A percentile compares a stretch with the other conserved stretches of the same genome.
Evolutionary conservation across 176 grass and related monocot genomes (phyloP).

Genomic region (Oryza longistaminata): DNA sequence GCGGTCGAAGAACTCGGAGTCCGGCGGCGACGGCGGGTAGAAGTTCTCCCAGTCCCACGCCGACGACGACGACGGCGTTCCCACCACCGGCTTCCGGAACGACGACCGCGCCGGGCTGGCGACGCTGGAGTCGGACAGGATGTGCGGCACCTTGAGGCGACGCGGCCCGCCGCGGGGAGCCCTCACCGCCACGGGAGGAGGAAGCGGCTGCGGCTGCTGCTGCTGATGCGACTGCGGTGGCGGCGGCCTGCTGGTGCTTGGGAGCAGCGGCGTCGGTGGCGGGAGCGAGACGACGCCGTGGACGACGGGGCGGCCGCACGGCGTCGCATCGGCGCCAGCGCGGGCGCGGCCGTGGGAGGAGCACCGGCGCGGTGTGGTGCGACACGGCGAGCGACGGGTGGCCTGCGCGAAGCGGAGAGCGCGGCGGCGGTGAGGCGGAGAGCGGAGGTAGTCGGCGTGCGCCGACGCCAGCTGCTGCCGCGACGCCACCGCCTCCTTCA

Average conservation of each 20-base stretch:
- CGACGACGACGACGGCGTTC: conserved; percentile 89
- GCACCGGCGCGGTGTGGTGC: conserved; percentile 71
- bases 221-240: not conserved
- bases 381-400: conserved; percentile 85
- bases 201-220: not conserved
- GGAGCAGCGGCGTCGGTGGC: conserved; percentile 37
- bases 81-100: conserved; percentile 43
- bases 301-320: conserved; percentile 29
- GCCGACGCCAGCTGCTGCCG: conserved; percentile 87
- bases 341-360: conserved; percentile 55
- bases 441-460: conserved; percentile 91
- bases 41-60: conserved; percentile 97
- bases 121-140: conserved; percentile 56
- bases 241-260: conserved; percentile 32
- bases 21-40: conserved; percentile 89
- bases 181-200: conserved; percentile 37
- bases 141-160: conserved; percentile 64
- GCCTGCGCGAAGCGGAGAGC: conserved; percentile 75
- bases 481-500: conserved; percentile 78
- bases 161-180: conserved; percentile 17
- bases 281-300: conserved; percentile 36
- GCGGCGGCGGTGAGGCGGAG: conserved; percentile 73
- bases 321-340: not conserved
- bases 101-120: conserved; percentile 56
- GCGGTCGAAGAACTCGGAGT: conserved; percentile 91